Evolutionary conservation across 768 basidiomycete species (phyloP), one percentile per base, ranked within the genome.

Genomic region (Mrakia hoshinonis): DNA sequence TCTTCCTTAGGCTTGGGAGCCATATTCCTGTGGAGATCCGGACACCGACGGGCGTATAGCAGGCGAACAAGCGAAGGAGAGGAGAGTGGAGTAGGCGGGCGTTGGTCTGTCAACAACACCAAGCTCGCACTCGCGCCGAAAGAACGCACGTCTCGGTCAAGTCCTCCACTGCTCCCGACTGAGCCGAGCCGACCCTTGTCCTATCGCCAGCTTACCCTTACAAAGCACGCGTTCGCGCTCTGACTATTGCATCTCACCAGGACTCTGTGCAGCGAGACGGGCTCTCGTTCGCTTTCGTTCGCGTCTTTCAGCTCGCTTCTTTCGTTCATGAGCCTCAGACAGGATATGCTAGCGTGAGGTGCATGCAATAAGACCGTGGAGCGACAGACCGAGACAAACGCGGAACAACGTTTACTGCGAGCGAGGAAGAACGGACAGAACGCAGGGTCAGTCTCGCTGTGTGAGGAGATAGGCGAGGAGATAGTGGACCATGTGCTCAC

Each of bases 1-100:
- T 68, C 67, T 31, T 68, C 67, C 29, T 58, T 68, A 18, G 67
- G 55, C 29, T 52, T 51, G 22, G 55, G 54, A 29, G 67, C 67
- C 67, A 68, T 68, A 26, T 38, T 34, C 18, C 34, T 61, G 43
- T 43, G 7, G 7, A 43, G 15, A 43, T 6, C 43, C 43, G 15
- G 43, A 15, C 58, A 31, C 36, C 34, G 12, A 38, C 58, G 34
- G 34, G 36, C 18, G 58, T 22, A 31, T 24, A 39, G 36, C 34
- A n/a, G 12, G 34, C 31, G 34, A 18, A 31, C 22, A 29, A 36
- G 58, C n/a, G 20, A 22, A 36, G n/a, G 54, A 61, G n/a, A 34
- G 26, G 12, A 58, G 55, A n/a, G 36, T 10, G n/a, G 58, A 6
- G 34, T 3, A 36, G n/a, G 31, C n/a, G 5, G 36, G 15, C 49